Evolutionary conservation across 2,329 filamentous ascomycete species (phyloP), one percentile per base, ranked within the genome.

Genomic region (Coniochaeta sp.): DNA sequence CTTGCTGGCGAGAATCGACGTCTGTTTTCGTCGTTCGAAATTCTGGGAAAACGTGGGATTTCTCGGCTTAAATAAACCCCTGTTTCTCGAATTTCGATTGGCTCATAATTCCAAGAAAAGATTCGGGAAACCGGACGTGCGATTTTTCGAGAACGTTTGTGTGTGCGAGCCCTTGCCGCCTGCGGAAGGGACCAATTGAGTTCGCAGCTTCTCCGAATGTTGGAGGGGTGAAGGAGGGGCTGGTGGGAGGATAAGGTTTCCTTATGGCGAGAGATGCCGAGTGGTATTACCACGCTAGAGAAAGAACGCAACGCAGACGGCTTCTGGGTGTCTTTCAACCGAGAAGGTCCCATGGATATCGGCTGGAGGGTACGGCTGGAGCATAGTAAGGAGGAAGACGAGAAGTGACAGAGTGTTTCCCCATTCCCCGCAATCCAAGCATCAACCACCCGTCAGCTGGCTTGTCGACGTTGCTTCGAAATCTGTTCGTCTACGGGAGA

Each of bases 1-100:
- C 22, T 30, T 1, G 47, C 22, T 47, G 10, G 5, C 26, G 14
- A 4, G n/a, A 55, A 26, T 10, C 52, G 26, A 32, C 52, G 52
- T 55, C 30, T 5, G 22, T 52, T 26, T 17, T 2, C 10, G 17
- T 58, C 26, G 30, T 17, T 22, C 34, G 16, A 24, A 44, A 34
- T 58, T n/a, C n/a, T 19, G 10, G 30, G 8, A 50, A 40, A 26
- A 19, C 34, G 28, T 50, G 47, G 58, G 40, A 50, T 58, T 22
- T 55, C 57, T 56, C 61, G 58, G 55, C 61, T 64, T 59, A 63
- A 30, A 65, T 62, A 52, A 44, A 62, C 44, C 55, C 55, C 54
- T 34, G 61, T 67, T 66, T 65, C 60, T 56, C 22, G 65, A 62
- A 65, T 65, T 68, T 64, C 65, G 59, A 76, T 76, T 76, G 73